These are phyloP conservation scores for Phytophthora ohioensis DNA, from an alignment of 352 stramenopile genomes.

Conservation along the genomic window DNA sequence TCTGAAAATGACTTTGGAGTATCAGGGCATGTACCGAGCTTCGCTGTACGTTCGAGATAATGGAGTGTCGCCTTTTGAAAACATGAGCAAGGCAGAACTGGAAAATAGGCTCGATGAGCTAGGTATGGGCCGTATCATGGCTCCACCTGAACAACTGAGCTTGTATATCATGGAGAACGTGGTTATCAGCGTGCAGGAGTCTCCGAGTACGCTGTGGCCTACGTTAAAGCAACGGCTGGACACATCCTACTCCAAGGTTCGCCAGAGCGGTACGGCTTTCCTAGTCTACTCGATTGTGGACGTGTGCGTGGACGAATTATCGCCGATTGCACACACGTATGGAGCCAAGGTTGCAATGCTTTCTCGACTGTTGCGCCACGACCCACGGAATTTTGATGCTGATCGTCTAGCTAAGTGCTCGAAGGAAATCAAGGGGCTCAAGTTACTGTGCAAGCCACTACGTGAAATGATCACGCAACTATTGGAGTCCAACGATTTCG, in stretches of 20 bases:
- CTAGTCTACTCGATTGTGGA: slow-evolving; percentile 86
- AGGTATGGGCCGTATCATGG: slow-evolving; percentile 70
- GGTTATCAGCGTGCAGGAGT: slow-evolving; percentile 79
- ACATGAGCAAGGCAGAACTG: slow-evolving; percentile 72
- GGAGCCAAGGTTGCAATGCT: slow-evolving; percentile 81
- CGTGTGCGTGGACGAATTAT: slow-evolving; percentile 83
- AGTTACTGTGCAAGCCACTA: slow-evolving; percentile 77
- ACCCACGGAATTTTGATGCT: slow-evolving; percentile 67
- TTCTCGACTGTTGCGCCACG: slow-evolving; percentile 63
- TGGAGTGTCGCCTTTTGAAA: slow-evolving; percentile 59
- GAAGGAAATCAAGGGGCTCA: slow-evolving; percentile 82
- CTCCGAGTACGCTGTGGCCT: slow-evolving; percentile 56
- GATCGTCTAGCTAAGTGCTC: slow-evolving; percentile 62
- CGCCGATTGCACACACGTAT: slow-evolving; percentile 77
- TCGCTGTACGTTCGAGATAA: slow-evolving; percentile 73
- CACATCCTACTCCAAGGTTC: slow-evolving; percentile 86
- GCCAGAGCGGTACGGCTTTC: slow-evolving; percentile 77
- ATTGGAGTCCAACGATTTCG: slow-evolving; percentile 74
- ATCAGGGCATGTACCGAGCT: slow-evolving; percentile 78
- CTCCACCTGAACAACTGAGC: slow-evolving; percentile 78
- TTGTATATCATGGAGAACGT: slow-evolving; percentile 79
- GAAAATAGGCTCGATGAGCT: slow-evolving; percentile 66
- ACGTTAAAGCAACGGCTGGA: slow-evolving; percentile 71
- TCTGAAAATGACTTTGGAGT: slow-evolving; percentile 59
- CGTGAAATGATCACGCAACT: slow-evolving; percentile 80